Percentiles rank a stretch among this genome's conserved stretches.
These are phyloP conservation scores for Phytophthora sojae DNA, from an alignment of 352 stramenopile species.

Conservation along the genomic window DNA sequence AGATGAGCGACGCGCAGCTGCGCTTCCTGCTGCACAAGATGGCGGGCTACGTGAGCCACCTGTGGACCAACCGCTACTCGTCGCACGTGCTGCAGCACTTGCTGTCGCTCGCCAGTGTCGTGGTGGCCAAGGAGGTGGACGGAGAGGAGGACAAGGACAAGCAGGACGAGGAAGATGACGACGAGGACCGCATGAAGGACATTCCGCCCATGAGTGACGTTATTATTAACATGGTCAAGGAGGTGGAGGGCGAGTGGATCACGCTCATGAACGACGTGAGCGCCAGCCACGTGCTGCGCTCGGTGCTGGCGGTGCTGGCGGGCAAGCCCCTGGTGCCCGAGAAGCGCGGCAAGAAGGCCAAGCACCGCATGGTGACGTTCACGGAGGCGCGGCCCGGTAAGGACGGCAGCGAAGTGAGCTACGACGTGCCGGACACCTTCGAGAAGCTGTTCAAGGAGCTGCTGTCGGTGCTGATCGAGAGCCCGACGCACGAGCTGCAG, in stretches of 20 bases:
- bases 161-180: slow-evolving; percentile 39
- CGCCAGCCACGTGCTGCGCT: slow-evolving; percentile 84
- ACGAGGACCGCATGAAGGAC: slow-evolving; percentile 70
- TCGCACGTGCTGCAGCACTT: slow-evolving; percentile 86
- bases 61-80: slow-evolving; percentile 90
- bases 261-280: slow-evolving; percentile 89
- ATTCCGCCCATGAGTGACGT: slow-evolving; percentile 71
- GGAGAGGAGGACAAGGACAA: slow-evolving; percentile 41
- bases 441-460: slow-evolving; percentile 69
- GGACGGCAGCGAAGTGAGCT: slow-evolving; percentile 46
- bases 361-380: slow-evolving; percentile 77
- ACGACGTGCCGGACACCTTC: slow-evolving; percentile 64
- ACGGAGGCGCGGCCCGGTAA: slow-evolving; percentile 48
- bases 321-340: slow-evolving; percentile 73
- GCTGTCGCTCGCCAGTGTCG: slow-evolving; percentile 60
- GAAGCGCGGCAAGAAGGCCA: slow-evolving; percentile 85
- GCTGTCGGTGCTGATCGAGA: slow-evolving; percentile 53
- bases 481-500: slow-evolving; percentile 52
- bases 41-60: slow-evolving; percentile 78
- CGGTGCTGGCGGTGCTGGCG: slow-evolving; percentile 69
- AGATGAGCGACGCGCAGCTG: slow-evolving; percentile 76
- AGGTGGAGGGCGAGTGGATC: slow-evolving; percentile 84
- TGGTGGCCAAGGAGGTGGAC: slow-evolving; percentile 54
- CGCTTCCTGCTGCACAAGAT: slow-evolving; percentile 85
- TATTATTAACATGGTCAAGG: slow-evolving; percentile 78